Base-by-base conservation (phyloP, 208 protist species). In the Leishmania arabica region DNA sequence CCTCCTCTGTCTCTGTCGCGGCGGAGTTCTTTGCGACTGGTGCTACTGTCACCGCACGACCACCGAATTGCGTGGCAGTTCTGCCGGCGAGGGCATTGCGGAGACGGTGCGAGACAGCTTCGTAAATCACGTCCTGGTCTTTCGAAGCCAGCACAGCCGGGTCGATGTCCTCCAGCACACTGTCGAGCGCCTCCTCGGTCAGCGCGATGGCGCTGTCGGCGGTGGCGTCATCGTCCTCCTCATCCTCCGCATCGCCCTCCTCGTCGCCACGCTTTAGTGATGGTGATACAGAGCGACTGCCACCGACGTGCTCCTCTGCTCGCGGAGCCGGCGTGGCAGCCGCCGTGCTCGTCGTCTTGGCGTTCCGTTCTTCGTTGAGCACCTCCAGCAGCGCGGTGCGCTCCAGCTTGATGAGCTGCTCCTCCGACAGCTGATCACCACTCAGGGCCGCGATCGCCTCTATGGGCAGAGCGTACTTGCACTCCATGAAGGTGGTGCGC, bases 331-430 rank as follows among this genome's bases (percentile, higher is more conserved):
- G 15, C 9, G 69, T 19, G 13, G 56, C 54, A 27, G 31, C 58
- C 3, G 72, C 75, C 7, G 66, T 65, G 69, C 6, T 31, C 40
- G 54, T 40, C 34, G 49, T 8, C 47, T 58, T 60, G 74, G 64
- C 54, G 27, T 78, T 77, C 40, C 71, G 77, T 64, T 89, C 81
- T 71, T 90, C 90, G 42, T 66, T 86, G 47, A 98, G 81, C 45
- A 98, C 80, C 45, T 96, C 92, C 34, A 89, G 85, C 27, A 98
- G 88, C 37, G 86, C 86, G 37, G 96, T 98, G 21, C 95, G 95
- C 81, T 98, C 95, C 74, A 98, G 87, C 83, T 98, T 98, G 65
- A 98, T 93, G n/a, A 98, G 82, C 80, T 97, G 91, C 68, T 95
- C 93, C 74, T 95, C 88, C n/a, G 92, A 92, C 7, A 97, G 84